Conservation (phyloP, 2,329 filamentous ascomycete genomes). For the Exophiala bonariae region DNA sequence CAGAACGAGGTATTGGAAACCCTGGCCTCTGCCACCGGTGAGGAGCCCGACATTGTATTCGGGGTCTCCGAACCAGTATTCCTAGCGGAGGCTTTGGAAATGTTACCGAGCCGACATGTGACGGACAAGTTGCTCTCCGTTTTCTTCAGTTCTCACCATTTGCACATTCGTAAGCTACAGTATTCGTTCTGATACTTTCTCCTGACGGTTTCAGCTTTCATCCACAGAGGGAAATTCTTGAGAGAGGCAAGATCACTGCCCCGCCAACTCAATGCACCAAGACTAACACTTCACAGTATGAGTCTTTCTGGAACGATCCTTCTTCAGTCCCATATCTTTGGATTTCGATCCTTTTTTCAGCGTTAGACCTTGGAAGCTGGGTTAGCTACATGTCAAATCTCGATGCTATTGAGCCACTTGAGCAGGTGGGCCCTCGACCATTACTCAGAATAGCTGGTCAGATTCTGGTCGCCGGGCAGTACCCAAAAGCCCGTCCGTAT, state of each 20-base stretch:
- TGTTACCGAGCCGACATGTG: constrained; percentile 7
- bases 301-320: constrained; percentile 52
- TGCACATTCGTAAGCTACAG: constrained; percentile 5
- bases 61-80: not conserved
- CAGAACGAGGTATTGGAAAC: not conserved
- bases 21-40: not conserved
- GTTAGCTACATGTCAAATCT: constrained; percentile 35
- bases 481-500: constrained; percentile 52
- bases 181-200: not conserved
- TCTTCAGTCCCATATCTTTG: constrained; percentile 49
- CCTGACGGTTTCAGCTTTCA: constrained; percentile 28
- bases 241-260: not conserved
- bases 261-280: not conserved
- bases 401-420: not conserved
- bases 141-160: constrained; percentile 6
- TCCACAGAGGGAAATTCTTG: constrained; percentile 8
- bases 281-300: constrained; percentile 42
- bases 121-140: constrained; percentile 8
- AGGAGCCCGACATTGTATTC: not conserved
- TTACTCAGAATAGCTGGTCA: constrained; percentile 41
- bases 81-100: not conserved
- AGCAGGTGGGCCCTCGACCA: constrained; percentile 30
- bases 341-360: constrained; percentile 54
- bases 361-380: constrained; percentile 54
- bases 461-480: constrained; percentile 55